Evolutionary conservation across 768 basidiomycete species (phyloP), one percentile per base, ranked within the genome.

Genomic region (Lactarius sp.): DNA sequence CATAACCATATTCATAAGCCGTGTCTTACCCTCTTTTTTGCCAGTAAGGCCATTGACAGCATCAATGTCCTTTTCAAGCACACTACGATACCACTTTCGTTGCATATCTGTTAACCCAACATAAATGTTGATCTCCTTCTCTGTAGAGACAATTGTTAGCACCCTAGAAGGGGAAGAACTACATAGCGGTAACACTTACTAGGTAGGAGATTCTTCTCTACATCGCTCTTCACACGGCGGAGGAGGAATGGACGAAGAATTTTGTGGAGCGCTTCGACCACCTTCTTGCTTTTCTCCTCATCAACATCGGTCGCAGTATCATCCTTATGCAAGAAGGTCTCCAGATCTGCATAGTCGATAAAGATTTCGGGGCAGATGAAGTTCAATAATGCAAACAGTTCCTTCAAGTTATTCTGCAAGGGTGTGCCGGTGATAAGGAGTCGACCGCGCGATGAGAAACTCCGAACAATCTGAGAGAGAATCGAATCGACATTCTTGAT

Each of bases 401-500:
- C 96, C 74, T 98, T 95, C 73, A 99, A 74, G 75, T 90, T 98
- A 77, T 99, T 99, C 76, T 97, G 96, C 50, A 98, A 78, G 1
- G 96, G 96, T 5, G 96, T 99, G 18, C 95, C 97, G 2, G 96
- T 99, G 69, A 99, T 98, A 58, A 99, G 81, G 60, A 99, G 77
- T 47, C 97, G 81, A 0, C 94, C 95, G 36, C 95, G 84, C 49
- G 90, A 91, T 70, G 84, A 83, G 76, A 98, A 98, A 3, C 89
- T 79, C 54, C 96, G 85, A 53, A 98, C 93, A 70, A 99, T 98
- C 75, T 97, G 93, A 16, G 88, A 87, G 16, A 99, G 83, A 70
- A 98, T 88, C 13, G 93, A 96, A 73, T 98, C 93, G 69, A 96
- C 94, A 73, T 98, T 98, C 79, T 98, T 98, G 82, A 99, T 99